A percentile compares a stretch with the other conserved stretches of the same genome.
These are phyloP conservation scores for Fonsecaea nubica DNA, from an alignment of 2,329 filamentous ascomycete species.

Conservation along the genomic window DNA sequence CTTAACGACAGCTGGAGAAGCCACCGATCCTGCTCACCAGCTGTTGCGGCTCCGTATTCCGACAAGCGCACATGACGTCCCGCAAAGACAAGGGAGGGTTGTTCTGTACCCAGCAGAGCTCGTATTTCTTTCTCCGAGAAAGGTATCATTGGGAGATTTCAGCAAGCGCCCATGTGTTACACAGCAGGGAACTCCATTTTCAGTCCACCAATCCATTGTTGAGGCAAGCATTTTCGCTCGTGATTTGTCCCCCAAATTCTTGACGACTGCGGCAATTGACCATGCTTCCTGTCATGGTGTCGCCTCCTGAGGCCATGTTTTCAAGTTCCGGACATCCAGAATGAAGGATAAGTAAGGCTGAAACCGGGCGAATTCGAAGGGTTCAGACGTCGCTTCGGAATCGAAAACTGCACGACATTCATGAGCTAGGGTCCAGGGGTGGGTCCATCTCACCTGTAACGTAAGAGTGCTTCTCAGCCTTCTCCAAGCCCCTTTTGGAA, in stretches of 20 bases:
- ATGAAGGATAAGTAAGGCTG: no score
- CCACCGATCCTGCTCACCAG: not conserved
- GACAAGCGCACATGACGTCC: not conserved
- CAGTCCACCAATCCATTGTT: not conserved
- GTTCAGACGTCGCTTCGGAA: no score
- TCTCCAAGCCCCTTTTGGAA: no score
- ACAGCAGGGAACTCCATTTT: not conserved
- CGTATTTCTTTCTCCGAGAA: not conserved
- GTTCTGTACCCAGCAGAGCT: not conserved
- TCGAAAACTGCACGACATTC: no score
- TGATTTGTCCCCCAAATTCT: no score
- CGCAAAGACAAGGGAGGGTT: not conserved
- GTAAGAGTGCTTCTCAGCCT: no score
- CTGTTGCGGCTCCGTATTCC: not conserved
- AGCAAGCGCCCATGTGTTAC: not conserved
- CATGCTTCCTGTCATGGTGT: not conserved
- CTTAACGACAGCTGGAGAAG: no score
- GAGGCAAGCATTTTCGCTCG: no score
- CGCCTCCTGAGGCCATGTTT: not conserved
- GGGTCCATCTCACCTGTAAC: no score
- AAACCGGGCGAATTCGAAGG: no score
- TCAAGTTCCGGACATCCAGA: no score
- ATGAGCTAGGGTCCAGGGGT: no score
- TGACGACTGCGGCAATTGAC: not conserved
- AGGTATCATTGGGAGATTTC: not conserved